Percentiles rank a stretch among this genome's conserved stretches.
phyloP scores from a whole-genome alignment of 116 monocot species.

The Cymodocea nodosa region DNA sequence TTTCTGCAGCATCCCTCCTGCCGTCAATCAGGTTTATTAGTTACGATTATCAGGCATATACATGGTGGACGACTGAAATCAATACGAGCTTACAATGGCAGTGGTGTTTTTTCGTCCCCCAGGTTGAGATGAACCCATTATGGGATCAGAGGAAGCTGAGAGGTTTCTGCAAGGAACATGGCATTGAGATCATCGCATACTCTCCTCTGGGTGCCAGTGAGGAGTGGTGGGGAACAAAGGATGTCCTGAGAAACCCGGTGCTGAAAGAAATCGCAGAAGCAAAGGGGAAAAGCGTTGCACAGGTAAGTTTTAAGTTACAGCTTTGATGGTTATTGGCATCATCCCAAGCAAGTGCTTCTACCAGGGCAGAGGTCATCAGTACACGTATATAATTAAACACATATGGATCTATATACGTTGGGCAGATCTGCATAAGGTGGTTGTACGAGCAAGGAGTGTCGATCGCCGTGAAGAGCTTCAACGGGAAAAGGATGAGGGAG shows the following conservation, averaged over 20 bases:
- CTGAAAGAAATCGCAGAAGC: conserved; percentile 27
- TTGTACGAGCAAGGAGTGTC: conserved; percentile 14
- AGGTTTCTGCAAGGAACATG: conserved; percentile 23
- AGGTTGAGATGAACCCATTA: conserved; percentile 11
- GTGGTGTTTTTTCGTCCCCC: not conserved
- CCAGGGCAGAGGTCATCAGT: not conserved
- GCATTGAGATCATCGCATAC: conserved; percentile 23
- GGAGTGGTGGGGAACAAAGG: not conserved
- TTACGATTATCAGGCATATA: not conserved
- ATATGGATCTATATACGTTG: no score
- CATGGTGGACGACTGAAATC: no score
- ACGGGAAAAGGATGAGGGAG: conserved; percentile 24
- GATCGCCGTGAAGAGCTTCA: conserved; percentile 24
- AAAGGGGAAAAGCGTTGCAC: conserved; percentile 10
- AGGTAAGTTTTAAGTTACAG: no score
- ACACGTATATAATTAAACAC: not conserved
- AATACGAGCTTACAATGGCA: not conserved
- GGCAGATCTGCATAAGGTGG: conserved; percentile 14
- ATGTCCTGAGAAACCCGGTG: conserved; percentile 10
- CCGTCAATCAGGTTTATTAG: conserved; percentile 33
- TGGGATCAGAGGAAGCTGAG: conserved; percentile 36
- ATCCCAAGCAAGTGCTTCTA: not conserved
- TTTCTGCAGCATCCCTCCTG: conserved; percentile 27
- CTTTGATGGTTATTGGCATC: not conserved
- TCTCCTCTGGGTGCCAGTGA: conserved; percentile 25